Evolutionary conservation across 257 asterid genomes (phyloP).

Genomic region (Agastache rugosa): DNA sequence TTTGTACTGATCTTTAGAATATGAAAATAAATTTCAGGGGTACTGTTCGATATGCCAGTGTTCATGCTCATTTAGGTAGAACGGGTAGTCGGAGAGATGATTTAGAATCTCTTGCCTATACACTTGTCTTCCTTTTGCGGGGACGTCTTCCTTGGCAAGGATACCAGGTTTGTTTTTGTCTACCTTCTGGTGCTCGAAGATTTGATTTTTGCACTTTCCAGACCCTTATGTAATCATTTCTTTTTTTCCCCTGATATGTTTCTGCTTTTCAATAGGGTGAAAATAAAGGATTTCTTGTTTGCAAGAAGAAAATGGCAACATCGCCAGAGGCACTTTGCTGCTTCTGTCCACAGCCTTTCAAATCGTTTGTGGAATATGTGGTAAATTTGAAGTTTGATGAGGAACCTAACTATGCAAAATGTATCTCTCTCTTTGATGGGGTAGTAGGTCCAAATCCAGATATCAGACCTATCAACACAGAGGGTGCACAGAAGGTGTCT

Average conservation of each 20-base stretch:
- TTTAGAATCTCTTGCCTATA: conserved; percentile 89
- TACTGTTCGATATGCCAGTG: conserved; percentile 92
- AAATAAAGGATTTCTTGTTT: conserved; percentile 81
- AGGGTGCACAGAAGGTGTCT: conserved; percentile 86
- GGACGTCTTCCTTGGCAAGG: conserved; percentile 98
- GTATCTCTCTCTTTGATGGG: conserved; percentile 77
- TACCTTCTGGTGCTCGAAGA: conserved; percentile 10
- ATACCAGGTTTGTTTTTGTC: conserved; percentile 61
- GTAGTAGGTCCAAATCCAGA: conserved; percentile 75
- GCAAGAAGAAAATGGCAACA: conserved; percentile 90
- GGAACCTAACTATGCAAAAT: conserved; percentile 81
- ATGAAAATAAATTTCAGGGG: conserved; percentile 65
- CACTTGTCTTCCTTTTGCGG: conserved; percentile 76
- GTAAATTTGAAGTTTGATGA: conserved; percentile 86
- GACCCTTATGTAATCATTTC: neutral
- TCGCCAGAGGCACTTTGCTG: conserved; percentile 72
- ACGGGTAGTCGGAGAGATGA: conserved; percentile 85
- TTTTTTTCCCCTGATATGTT: neutral
- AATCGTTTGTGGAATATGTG: conserved; percentile 64
- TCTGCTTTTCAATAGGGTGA: conserved; percentile 64
- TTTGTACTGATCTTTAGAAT: conserved; percentile 21
- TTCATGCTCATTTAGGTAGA: conserved; percentile 89
- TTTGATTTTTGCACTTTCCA: conserved; percentile 7
- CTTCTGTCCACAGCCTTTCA: conserved; percentile 77
- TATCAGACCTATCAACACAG: conserved; percentile 82